Evolutionary conservation across 306 rosid species (phyloP).

Genomic region (Rubus parviflorus): DNA sequence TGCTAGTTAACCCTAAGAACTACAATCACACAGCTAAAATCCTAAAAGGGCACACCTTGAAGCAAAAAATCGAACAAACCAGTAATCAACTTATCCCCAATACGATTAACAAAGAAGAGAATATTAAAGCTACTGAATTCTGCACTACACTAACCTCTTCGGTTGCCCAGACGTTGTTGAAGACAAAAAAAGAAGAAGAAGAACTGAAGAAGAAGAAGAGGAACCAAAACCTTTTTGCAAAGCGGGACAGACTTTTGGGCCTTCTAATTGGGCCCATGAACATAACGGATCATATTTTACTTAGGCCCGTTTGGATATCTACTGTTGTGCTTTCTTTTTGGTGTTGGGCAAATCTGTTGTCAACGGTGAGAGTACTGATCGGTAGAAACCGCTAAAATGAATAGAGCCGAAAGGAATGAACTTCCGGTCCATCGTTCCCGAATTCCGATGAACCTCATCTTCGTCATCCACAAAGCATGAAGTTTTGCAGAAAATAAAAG

Average conservation of each 20-base stretch:
- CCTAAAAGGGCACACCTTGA: background rate
- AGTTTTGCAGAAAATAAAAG: background rate
- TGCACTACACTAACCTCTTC: background rate
- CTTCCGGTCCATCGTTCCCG: background rate
- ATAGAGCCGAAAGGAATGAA: background rate
- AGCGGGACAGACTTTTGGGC: constrained; percentile 3
- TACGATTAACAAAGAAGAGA: background rate
- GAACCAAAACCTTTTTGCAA: background rate
- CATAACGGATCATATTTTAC: background rate
- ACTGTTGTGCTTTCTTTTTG: background rate
- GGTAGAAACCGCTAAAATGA: background rate
- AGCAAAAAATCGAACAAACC: background rate
- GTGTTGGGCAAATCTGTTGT: background rate
- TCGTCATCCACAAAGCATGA: constrained; percentile 15
- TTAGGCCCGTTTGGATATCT: background rate
- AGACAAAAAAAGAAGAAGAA: background rate
- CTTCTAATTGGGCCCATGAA: background rate
- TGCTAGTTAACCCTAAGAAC: background rate
- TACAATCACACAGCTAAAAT: background rate
- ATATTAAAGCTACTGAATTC: background rate
- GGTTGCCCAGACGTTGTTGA: background rate
- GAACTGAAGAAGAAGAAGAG: no score
- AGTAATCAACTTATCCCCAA: background rate
- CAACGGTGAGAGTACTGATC: background rate
- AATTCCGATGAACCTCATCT: background rate